Evolutionary conservation across 2,329 filamentous ascomycete genomes (phyloP).

Genomic region (Venturia oleaginea): DNA sequence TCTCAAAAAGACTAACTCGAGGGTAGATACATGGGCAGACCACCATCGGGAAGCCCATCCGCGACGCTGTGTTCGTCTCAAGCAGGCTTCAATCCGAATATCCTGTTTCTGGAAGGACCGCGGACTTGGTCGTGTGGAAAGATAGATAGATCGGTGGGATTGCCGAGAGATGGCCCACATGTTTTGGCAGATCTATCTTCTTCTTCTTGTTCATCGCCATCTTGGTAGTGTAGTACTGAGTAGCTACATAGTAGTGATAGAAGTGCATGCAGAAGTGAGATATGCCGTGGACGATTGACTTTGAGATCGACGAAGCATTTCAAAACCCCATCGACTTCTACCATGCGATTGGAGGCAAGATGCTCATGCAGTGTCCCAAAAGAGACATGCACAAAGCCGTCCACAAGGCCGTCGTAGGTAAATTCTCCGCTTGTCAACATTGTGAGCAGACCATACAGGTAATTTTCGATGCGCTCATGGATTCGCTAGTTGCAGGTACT

Average conservation of each 20-base stretch:
- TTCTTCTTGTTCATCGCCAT: not conserved
- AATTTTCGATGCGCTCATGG: not conserved
- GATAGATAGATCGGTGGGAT: not conserved
- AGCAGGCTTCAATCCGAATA: not conserved
- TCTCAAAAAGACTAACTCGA: not conserved
- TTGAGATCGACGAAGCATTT: not conserved
- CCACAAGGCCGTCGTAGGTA: not conserved
- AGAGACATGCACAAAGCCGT: not conserved
- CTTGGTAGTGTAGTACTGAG: too few species aligned
- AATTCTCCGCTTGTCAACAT: not conserved
- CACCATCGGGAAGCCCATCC: not conserved
- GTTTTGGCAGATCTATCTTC: not conserved
- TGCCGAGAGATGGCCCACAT: not conserved
- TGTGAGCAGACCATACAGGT: not conserved
- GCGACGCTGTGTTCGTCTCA: not conserved
- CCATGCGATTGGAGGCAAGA: not conserved
- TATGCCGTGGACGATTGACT: not conserved
- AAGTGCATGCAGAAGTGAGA: not conserved
- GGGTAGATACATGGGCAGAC: not conserved
- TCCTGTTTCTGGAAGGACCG: conserved; percentile 3
- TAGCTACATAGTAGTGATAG: not conserved
- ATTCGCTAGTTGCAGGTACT: not conserved
- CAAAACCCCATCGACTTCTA: not conserved
- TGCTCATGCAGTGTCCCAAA: not conserved
- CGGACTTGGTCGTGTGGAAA: not conserved